phyloP scores from a whole-genome alignment of 179 eudicot genomes.

The Pouteria campechiana region DNA sequence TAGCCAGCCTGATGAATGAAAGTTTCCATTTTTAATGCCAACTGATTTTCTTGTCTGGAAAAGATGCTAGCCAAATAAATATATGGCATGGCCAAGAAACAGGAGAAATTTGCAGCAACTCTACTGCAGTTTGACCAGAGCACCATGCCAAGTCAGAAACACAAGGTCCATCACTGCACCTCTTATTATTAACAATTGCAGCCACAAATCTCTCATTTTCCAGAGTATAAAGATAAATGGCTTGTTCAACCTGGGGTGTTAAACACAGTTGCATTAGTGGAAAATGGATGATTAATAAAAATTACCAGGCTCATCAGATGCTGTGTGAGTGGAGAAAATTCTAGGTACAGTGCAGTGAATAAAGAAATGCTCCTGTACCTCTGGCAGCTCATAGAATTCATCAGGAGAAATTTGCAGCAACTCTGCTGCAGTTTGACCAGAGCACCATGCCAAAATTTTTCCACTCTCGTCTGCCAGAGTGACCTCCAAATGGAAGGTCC shows the following conservation, averaged over 20 bases:
- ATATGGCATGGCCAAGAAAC: no score
- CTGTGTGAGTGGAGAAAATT: no score
- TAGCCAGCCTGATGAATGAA: no score
- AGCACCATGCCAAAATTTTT: slow-evolving; percentile 79
- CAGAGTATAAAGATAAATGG: slow-evolving; percentile 71
- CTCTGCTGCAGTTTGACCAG: slow-evolving; percentile 80
- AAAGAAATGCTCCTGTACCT: slow-evolving; percentile 31
- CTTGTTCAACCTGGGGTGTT: slow-evolving; percentile 97
- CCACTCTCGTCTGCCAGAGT: slow-evolving; percentile 68
- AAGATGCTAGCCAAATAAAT: no score
- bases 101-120: slow-evolving; percentile 85
- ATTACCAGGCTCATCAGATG: no score
- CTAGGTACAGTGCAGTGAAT: not conserved
- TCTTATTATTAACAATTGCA: slow-evolving; percentile 50
- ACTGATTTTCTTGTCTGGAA: no score
- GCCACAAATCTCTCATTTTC: slow-evolving; percentile 66
- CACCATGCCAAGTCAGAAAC: slow-evolving; percentile 96
- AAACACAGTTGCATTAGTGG: not conserved
- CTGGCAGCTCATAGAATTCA: slow-evolving; percentile 66
- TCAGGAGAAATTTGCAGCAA: slow-evolving; percentile 88
- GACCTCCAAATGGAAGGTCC: slow-evolving; percentile 59
- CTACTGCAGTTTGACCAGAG: slow-evolving; percentile 76
- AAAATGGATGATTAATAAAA: not conserved
- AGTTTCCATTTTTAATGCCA: no score
- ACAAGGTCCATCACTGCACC: slow-evolving; percentile 17